These are phyloP conservation scores for Leccinum pseudoinsigne DNA, from an alignment of 1,284 basidiomycete genomes.

Conservation along the genomic window DNA sequence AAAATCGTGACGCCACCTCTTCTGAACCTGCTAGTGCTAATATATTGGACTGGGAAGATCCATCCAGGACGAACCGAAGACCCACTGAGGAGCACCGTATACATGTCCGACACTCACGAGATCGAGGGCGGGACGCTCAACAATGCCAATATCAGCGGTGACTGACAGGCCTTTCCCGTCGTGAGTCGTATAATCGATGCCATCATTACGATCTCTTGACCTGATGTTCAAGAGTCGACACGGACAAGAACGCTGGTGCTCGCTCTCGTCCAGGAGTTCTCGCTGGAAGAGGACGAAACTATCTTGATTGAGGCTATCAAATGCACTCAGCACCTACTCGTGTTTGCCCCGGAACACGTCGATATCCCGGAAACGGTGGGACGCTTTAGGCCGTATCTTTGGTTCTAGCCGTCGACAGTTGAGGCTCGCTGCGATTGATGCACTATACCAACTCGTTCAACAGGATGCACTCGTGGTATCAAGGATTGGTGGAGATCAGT, in stretches of 20 bases:
- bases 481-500: constrained; percentile 87
- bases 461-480: constrained; percentile 93
- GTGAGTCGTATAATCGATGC: constrained; percentile 93
- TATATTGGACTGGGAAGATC: constrained; percentile 12
- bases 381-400: constrained; percentile 73
- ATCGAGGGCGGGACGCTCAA: constrained; percentile 87
- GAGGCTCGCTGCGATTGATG: constrained; percentile 93
- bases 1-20: constrained; percentile 5
- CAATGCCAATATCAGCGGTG: constrained; percentile 81
- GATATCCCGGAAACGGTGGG: constrained; percentile 77
- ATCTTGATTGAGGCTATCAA: constrained; percentile 93
- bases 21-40: constrained; percentile 14
- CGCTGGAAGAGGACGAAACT: constrained; percentile 84
- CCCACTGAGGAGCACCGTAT: constrained; percentile 44
- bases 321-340: constrained; percentile 94
- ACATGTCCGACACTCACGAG: constrained; percentile 92
- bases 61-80: constrained; percentile 10
- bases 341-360: constrained; percentile 89
- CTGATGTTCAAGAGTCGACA: constrained; percentile 90
- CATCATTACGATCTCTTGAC: constrained; percentile 78
- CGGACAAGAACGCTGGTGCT: constrained; percentile 83
- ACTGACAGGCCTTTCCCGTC: constrained; percentile 84
- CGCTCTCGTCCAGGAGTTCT: constrained; percentile 86
- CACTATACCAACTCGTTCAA: constrained; percentile 96
- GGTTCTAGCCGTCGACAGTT: constrained; percentile 79